Conservation (phyloP, 192 early-diverging fungal species). For the Geranomyces michiganensis region DNA sequence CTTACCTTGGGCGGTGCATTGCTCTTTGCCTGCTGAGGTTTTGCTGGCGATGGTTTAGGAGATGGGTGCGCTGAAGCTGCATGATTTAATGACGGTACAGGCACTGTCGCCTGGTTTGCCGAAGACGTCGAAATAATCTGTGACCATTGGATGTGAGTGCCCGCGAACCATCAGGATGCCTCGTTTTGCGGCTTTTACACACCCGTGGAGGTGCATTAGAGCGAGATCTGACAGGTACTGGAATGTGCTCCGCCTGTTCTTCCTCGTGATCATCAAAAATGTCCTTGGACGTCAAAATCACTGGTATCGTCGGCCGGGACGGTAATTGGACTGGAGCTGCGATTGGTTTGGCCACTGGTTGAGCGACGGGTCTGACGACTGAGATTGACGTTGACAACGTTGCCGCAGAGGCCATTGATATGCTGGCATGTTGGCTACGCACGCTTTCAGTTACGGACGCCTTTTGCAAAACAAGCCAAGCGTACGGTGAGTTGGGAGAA, state of each 20-base stretch:
- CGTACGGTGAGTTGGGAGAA: no score
- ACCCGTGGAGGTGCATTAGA: neutral
- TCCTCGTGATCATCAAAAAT: neutral
- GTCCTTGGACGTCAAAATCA: neutral
- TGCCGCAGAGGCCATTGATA: neutral
- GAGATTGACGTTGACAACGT: neutral
- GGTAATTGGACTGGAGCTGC: neutral
- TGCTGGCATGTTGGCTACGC: neutral
- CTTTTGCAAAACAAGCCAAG: neutral
- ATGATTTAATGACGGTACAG: neutral
- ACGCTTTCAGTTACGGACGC: neutral
- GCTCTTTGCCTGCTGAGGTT: neutral
- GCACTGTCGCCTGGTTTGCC: neutral
- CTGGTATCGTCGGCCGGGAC: neutral
- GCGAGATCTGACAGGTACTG: neutral
- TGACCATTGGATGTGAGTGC: neutral
- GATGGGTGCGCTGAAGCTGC: neutral
- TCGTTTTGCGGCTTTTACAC: neutral
- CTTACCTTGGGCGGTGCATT: conserved; percentile 14
- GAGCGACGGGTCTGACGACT: neutral
- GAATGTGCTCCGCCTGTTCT: neutral
- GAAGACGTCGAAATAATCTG: neutral
- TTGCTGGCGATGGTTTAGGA: neutral
- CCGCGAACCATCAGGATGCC: neutral
- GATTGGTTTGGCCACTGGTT: neutral